phyloP scores from a whole-genome alignment of 371 early-diverging fungal genomes.

The Mucor racemosus region DNA sequence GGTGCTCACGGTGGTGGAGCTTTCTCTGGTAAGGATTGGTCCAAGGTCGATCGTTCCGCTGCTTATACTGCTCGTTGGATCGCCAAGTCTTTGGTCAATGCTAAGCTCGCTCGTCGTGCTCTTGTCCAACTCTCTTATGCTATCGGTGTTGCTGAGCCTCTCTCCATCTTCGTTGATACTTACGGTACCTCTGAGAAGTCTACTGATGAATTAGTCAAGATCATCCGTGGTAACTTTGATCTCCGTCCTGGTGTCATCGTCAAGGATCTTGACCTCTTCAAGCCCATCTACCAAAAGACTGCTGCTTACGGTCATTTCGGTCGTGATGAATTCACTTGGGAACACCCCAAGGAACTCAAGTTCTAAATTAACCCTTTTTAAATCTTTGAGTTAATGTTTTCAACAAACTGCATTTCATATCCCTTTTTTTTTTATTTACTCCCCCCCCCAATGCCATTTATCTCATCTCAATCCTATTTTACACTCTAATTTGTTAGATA shows the following conservation, averaged over 20 bases:
- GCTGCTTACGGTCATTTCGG: slow-evolving; percentile 99
- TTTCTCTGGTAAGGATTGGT: slow-evolving; percentile 99
- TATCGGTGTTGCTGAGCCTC: slow-evolving; percentile 98
- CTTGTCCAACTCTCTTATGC: slow-evolving; percentile 99
- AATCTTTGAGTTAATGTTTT: slow-evolving; percentile 33
- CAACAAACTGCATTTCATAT: slow-evolving; percentile 50
- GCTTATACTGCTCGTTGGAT: slow-evolving; percentile 99
- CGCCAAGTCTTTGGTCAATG: slow-evolving; percentile 94
- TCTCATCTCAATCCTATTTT: not conserved
- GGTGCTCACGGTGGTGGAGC: slow-evolving; percentile 99
- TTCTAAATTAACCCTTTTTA: slow-evolving; percentile 56
- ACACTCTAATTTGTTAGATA: slow-evolving; percentile 31
- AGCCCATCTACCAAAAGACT: slow-evolving; percentile 97
- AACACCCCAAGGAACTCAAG: slow-evolving; percentile 89
- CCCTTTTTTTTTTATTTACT: slow-evolving; percentile 9
- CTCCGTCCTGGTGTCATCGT: slow-evolving; percentile 98
- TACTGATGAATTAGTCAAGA: slow-evolving; percentile 88
- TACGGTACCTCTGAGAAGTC: slow-evolving; percentile 94
- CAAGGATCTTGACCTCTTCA: slow-evolving; percentile 95
- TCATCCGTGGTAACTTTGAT: slow-evolving; percentile 98
- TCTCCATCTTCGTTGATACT: slow-evolving; percentile 97
- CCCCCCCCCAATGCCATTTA: slow-evolving; percentile 1
- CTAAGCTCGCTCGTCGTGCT: slow-evolving; percentile 93
- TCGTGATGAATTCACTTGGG: slow-evolving; percentile 96
- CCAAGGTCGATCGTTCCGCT: slow-evolving; percentile 99